Percentiles rank a stretch among this genome's conserved stretches.
Evolutionary conservation across 805 yeast species (phyloP).

Genomic region (Metschnikowia reukaufii): DNA sequence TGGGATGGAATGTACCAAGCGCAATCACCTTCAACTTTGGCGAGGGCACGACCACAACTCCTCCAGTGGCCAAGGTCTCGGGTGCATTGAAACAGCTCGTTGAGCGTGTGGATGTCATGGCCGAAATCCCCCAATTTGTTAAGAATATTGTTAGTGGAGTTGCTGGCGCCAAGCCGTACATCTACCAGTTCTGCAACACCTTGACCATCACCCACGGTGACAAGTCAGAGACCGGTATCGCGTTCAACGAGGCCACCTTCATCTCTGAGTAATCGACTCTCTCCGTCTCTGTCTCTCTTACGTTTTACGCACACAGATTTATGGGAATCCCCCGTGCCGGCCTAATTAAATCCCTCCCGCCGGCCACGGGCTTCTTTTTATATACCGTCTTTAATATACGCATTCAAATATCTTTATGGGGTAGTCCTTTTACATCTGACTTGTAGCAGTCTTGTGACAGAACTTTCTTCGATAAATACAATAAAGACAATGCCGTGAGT

Average conservation of each 20-base stretch:
- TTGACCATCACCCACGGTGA: slow-evolving; percentile 48
- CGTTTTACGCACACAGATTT: neutral
- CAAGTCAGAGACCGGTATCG: slow-evolving; percentile 58
- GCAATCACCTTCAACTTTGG: slow-evolving; percentile 56
- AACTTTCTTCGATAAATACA: no score
- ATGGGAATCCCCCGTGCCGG: neutral
- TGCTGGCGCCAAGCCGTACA: slow-evolving; percentile 95
- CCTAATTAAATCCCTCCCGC: neutral
- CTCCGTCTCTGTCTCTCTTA: neutral
- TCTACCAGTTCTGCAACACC: slow-evolving; percentile 83
- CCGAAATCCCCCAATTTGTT: slow-evolving; percentile 91
- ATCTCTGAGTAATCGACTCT: slow-evolving; percentile 43
- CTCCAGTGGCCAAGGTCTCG: slow-evolving; percentile 49
- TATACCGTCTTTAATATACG: neutral
- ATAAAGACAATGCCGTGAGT: no score
- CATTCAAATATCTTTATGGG: neutral
- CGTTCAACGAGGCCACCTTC: slow-evolving; percentile 80
- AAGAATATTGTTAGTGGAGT: slow-evolving; percentile 92
- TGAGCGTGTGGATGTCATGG: slow-evolving; percentile 97
- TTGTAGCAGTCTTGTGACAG: neutral
- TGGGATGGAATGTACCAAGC: slow-evolving; percentile 90
- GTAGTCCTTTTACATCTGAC: neutral
- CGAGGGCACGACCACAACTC: slow-evolving; percentile 39
- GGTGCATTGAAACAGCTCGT: slow-evolving; percentile 66
- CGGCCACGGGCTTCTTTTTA: neutral